Evolutionary conservation across 208 protist species (phyloP).

Genomic region (Acanthamoeba royreba): DNA sequence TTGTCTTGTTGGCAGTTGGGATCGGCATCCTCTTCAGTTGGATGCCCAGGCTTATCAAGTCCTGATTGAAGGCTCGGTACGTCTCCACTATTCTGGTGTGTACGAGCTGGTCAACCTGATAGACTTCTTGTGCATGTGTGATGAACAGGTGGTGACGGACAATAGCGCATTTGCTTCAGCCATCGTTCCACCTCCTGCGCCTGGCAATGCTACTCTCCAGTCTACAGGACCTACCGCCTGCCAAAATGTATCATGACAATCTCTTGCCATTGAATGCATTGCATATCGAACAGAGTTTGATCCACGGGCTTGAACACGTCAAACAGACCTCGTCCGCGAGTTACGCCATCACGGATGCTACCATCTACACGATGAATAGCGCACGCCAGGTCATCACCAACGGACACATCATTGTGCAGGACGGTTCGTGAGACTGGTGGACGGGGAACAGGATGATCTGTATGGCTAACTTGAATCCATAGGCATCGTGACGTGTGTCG

Average conservation of each 20-base stretch:
- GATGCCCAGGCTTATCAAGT: constrained; percentile 26
- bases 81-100: too few species aligned
- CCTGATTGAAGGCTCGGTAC: constrained; percentile 49
- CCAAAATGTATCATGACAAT: background rate
- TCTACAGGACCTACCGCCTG: background rate
- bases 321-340: background rate
- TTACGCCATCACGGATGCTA: constrained; percentile 26
- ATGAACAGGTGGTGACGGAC: background rate
- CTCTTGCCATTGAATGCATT: background rate
- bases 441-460: background rate
- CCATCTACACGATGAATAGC: constrained; percentile 43
- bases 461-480: background rate
- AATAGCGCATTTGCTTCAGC: background rate
- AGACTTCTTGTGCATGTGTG: too few species aligned
- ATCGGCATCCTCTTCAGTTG: constrained; percentile 43
- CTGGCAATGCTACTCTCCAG: background rate
- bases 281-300: background rate
- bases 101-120: too few species aligned
- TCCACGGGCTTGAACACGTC: background rate
- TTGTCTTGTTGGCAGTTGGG: background rate
- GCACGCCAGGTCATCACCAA: background rate
- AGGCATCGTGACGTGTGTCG: constrained; percentile 39
- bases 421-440: background rate
- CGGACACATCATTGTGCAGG: background rate
- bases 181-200: background rate